Conservation (phyloP, 495 filamentous ascomycete genomes). For the Podospora australis region DNA sequence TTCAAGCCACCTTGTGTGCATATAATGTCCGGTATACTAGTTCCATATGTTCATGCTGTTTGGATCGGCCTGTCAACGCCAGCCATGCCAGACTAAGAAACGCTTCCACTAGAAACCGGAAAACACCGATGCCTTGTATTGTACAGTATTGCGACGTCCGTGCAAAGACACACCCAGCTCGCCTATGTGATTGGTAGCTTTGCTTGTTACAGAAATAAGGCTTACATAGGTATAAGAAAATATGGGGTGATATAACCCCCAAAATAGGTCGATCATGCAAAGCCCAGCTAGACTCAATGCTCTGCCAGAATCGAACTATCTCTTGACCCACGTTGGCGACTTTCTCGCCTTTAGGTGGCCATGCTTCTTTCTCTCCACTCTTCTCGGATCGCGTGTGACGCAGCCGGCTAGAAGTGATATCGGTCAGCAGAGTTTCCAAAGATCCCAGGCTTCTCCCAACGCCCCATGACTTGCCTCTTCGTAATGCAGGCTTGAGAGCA, state of each 20-base stretch:
- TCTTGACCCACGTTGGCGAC: slow-evolving; percentile 97
- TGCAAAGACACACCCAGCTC: background rate
- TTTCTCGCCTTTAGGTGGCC: slow-evolving; percentile 94
- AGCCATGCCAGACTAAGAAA: too few relatives aligned
- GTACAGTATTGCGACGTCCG: slow-evolving; percentile 10
- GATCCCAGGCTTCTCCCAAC: background rate
- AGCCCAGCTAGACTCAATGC: slow-evolving; percentile 7
- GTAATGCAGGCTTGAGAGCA: slow-evolving; percentile 74
- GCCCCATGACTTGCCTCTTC: slow-evolving; percentile 64
- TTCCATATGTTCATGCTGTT: too few relatives aligned
- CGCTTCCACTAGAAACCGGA: background rate
- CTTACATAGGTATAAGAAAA: slow-evolving; percentile 14
- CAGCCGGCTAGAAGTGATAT: slow-evolving; percentile 62
- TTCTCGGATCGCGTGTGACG: slow-evolving; percentile 84
- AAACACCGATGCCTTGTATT: slow-evolving; percentile 13
- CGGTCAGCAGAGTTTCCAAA: slow-evolving; percentile 16
- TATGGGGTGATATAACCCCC: slow-evolving; percentile 4
- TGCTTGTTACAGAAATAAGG: slow-evolving; percentile 17
- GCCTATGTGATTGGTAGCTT: slow-evolving; percentile 9
- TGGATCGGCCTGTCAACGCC: too few relatives aligned
- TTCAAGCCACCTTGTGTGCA: too few relatives aligned
- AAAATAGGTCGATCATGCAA: slow-evolving; percentile 16
- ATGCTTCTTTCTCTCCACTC: slow-evolving; percentile 96
- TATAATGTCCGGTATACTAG: too few relatives aligned
- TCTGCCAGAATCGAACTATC: slow-evolving; percentile 36